phyloP scores from a whole-genome alignment of 169 alveolate genomes.

The Plasmodium billcollinsi region DNA sequence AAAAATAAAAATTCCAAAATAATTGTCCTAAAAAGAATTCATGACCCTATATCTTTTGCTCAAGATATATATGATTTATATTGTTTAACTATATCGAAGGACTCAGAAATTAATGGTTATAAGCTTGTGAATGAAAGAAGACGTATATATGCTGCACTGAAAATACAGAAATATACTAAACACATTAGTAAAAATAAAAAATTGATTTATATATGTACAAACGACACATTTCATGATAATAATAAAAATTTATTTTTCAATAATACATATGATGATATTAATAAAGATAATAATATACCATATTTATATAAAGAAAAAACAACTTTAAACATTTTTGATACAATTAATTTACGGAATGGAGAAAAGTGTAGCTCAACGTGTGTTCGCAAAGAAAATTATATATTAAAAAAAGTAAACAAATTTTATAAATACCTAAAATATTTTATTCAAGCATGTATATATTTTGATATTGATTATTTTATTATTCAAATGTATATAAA shows the following conservation, averaged over 20 bases:
- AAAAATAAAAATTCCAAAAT: conserved; percentile 7
- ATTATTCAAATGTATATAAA: conserved; percentile 49
- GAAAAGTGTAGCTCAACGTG: conserved; percentile 53
- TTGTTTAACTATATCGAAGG: conserved; percentile 67
- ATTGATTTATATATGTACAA: neutral
- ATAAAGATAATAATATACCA: neutral
- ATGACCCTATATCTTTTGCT: conserved; percentile 64
- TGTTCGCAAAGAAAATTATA: conserved; percentile 34
- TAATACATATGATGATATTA: neutral
- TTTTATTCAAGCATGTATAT: conserved; percentile 64
- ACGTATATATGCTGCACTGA: neutral
- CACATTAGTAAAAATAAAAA: conserved; percentile 6
- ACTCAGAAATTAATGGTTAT: conserved; percentile 61
- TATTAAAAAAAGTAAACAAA: conserved; percentile 28
- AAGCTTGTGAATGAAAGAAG: conserved; percentile 25
- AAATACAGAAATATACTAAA: neutral
- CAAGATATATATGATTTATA: conserved; percentile 55
- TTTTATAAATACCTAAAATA: conserved; percentile 33
- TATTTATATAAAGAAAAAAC: conserved; percentile 23
- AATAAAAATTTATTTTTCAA: neutral
- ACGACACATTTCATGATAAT: neutral
- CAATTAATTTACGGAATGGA: conserved; percentile 54
- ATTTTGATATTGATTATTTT: conserved; percentile 49
- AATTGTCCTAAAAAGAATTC: conserved; percentile 62
- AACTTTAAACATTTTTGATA: conserved; percentile 48